Evolutionary conservation across 192 early-diverging fungal species (phyloP), one percentile per base, ranked within the genome.

Genomic region (Chytriomyces confervae): DNA sequence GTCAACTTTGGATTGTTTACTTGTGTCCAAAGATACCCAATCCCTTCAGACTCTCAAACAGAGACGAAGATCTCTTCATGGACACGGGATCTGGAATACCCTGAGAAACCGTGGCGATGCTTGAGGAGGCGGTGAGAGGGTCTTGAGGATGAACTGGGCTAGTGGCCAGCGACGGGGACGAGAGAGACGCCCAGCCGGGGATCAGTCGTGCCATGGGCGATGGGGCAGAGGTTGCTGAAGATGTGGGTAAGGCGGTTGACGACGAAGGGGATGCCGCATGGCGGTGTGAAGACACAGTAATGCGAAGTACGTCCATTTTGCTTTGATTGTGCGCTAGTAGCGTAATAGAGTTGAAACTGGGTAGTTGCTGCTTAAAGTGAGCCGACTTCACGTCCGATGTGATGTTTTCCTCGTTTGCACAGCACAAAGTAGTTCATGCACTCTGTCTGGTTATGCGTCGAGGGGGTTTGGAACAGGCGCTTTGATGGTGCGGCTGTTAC

Each of bases 341-440:
- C 20, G 46, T 7, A 43, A 45, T 68, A 13, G 11, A 27, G 36
- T 11, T 46, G 20, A 43, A 68, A 44, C 18, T 20, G 13, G 23
- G 45, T 8, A 68, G 29, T 68, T 57, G 53, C 53, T 57, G 53
- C 16, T 16, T 29, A 68, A n/a, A 48, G 11, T 47, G 44, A n/a
- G 20, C 66, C 66, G 16, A 46, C 66, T 68, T 68, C 66, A 47
- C 66, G 29, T 11, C 66, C 66, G 47, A 68, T 23, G 66, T 68
- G 66, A 11, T 16, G 27, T 9, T 46, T 46, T 68, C 24, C 20
- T 8, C 13, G 13, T 8, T n/a, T 24, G 57, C 57, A 20, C 23
- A 68, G 66, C 11, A 68, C 29, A 48, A 68, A 68, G 66, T 68
- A 68, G 66, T 68, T 68, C 66, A 68, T 68, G 24, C 20, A 64